A percentile compares a stretch with the other conserved stretches of the same genome.
phyloP scores from a whole-genome alignment of 2,329 filamentous ascomycete species.

The Biscogniauxia marginata region DNA sequence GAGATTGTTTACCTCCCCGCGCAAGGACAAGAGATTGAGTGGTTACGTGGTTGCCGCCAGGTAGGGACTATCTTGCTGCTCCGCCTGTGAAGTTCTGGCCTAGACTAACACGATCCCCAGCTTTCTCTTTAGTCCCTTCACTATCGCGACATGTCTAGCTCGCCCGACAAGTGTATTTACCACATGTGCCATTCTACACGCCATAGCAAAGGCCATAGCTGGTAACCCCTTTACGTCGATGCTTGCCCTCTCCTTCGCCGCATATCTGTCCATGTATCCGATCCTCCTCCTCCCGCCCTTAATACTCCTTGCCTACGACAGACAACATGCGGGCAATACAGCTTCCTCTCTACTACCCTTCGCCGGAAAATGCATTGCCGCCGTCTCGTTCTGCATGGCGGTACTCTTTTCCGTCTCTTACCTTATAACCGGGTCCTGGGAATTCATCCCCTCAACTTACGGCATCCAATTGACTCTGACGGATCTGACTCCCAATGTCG shows the following conservation, averaged over 20 bases:
- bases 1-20: conserved; percentile 73
- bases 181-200: conserved; percentile 81
- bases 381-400: conserved; percentile 55
- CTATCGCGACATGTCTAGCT: conserved; percentile 84
- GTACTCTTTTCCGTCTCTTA: conserved; percentile 70
- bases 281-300: conserved; percentile 82
- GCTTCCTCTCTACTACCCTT: conserved; percentile 47
- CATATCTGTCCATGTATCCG: conserved; percentile 91
- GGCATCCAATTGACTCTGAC: conserved; percentile 88
- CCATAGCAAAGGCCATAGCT: conserved; percentile 75
- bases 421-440: conserved; percentile 76
- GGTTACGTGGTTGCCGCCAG: conserved; percentile 74
- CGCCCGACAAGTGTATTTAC: conserved; percentile 88
- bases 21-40: conserved; percentile 72
- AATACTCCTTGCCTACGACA: conserved; percentile 76
- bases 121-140: conserved; percentile 94
- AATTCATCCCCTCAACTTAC: conserved; percentile 86
- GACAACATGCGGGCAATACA: conserved; percentile 40
- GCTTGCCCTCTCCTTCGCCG: conserved; percentile 80
- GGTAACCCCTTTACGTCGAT: conserved; percentile 75
- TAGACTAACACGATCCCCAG: conserved; percentile 41
- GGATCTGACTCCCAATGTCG: conserved; percentile 91
- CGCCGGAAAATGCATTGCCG: conserved; percentile 48
- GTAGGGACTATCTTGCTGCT: conserved; percentile 45
- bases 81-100: background rate